Percentiles rank a stretch among this genome's conserved stretches.
phyloP scores from a whole-genome alignment of 1,139 yeast species.

The Yamadazyma epiphylla region DNA sequence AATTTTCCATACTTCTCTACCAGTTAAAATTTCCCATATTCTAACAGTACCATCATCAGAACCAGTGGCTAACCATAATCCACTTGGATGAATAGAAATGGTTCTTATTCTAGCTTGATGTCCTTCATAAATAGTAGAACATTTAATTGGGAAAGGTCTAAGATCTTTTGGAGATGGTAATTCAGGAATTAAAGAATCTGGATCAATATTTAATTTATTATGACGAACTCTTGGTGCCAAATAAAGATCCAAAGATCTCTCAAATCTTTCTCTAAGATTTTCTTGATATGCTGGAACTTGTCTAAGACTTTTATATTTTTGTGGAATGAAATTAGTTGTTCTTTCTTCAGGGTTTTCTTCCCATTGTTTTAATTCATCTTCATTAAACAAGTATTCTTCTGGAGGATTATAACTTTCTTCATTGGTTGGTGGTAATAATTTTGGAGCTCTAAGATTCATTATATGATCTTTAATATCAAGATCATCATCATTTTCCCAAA shows the following conservation, averaged over 20 bases:
- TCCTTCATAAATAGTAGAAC: slow-evolving; percentile 81
- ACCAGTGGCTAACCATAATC: slow-evolving; percentile 95
- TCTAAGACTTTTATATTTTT: slow-evolving; percentile 76
- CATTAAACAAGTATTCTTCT: slow-evolving; percentile 79
- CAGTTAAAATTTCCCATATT: slow-evolving; percentile 93
- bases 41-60: slow-evolving; percentile 96
- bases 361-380: slow-evolving; percentile 77
- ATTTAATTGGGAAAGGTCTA: slow-evolving; percentile 95
- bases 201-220: slow-evolving; percentile 88
- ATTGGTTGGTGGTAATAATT: slow-evolving; percentile 91
- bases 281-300: slow-evolving; percentile 93
- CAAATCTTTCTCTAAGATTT: slow-evolving; percentile 84
- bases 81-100: slow-evolving; percentile 81
- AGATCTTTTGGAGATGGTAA: slow-evolving; percentile 95
- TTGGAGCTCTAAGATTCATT: slow-evolving; percentile 94
- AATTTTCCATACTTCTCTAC: slow-evolving; percentile 81
- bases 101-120: slow-evolving; percentile 82
- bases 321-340: slow-evolving; percentile 75
- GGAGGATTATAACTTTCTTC: slow-evolving; percentile 98
- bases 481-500: slow-evolving; percentile 75
- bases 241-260: slow-evolving; percentile 88
- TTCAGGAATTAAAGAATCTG: slow-evolving; percentile 93
- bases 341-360: slow-evolving; percentile 75
- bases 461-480: slow-evolving; percentile 60
- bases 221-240: slow-evolving; percentile 95